phyloP scores from a whole-genome alignment of 352 stramenopile genomes.

The Pythium scleroteichum region DNA sequence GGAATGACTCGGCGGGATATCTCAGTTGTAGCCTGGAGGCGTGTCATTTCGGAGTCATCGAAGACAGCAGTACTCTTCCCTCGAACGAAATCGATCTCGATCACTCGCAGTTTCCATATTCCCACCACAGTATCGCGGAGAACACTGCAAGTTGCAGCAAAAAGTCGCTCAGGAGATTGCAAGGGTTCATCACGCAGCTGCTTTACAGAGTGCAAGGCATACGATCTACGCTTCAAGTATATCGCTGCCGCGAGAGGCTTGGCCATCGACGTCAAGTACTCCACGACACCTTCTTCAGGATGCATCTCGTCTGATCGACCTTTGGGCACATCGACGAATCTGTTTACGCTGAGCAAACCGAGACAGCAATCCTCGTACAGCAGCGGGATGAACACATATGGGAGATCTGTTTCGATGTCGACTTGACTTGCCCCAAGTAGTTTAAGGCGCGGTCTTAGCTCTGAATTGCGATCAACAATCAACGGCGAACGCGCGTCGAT shows the following conservation, averaged over 20 bases:
- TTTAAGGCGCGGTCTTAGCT: conserved; percentile 38
- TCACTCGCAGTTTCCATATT: conserved; percentile 51
- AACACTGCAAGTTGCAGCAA: conserved; percentile 39
- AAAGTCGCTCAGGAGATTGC: conserved; percentile 54
- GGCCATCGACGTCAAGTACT: conserved; percentile 44
- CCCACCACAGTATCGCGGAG: conserved; percentile 54
- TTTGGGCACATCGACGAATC: conserved; percentile 57
- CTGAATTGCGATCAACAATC: conserved; percentile 38
- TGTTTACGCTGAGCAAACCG: conserved; percentile 62
- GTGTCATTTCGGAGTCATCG: conserved; percentile 52
- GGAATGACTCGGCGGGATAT: conserved; percentile 34
- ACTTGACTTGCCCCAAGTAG: neutral
- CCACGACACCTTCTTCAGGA: conserved; percentile 58
- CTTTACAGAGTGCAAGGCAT: conserved; percentile 50
- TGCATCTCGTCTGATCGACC: conserved; percentile 58
- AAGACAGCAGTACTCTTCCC: conserved; percentile 57
- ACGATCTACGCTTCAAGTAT: conserved; percentile 62
- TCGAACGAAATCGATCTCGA: conserved; percentile 50
- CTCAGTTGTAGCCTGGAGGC: conserved; percentile 1
- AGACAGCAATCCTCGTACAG: conserved; percentile 63
- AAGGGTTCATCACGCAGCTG: conserved; percentile 41
- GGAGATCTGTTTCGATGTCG: conserved; percentile 29
- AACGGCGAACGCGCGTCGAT: conserved; percentile 45
- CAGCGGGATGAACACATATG: conserved; percentile 67
- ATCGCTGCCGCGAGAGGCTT: conserved; percentile 50